Evolutionary conservation across 345 rosid genomes (phyloP).

Genomic region (Eucalyptus tenuipes): DNA sequence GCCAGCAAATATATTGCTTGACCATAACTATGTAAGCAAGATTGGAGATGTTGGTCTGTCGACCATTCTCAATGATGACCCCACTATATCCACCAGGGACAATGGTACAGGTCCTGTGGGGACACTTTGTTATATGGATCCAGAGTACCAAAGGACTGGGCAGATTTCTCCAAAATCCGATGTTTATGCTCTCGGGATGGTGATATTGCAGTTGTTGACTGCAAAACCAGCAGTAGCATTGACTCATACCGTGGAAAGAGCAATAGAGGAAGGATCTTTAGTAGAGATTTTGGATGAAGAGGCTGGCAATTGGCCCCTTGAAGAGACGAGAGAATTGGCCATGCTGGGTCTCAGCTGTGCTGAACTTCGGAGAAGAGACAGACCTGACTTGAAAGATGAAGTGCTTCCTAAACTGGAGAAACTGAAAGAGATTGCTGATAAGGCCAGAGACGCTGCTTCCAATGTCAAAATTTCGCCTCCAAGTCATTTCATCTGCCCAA

Average conservation of each 20-base stretch:
- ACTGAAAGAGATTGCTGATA: conserved; percentile 39
- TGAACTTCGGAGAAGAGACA: conserved; percentile 63
- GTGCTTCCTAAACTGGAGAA: conserved; percentile 63
- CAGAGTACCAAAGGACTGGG: conserved; percentile 89
- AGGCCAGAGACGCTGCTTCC: conserved; percentile 10
- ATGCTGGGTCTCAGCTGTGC: conserved; percentile 61
- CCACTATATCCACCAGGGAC: conserved; percentile 14
- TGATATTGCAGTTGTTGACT: conserved; percentile 71
- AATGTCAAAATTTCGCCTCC: conserved; percentile 18
- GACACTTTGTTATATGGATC: conserved; percentile 78
- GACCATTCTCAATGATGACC: conserved; percentile 31
- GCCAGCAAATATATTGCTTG: conserved; percentile 86
- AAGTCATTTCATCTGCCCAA: conserved; percentile 66
- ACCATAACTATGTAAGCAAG: conserved; percentile 71
- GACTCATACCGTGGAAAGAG: conserved; percentile 48
- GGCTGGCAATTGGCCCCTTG: conserved; percentile 74
- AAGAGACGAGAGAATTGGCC: conserved; percentile 64
- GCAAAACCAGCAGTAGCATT: conserved; percentile 71
- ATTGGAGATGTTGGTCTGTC: conserved; percentile 91
- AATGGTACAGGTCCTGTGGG: conserved; percentile 67
- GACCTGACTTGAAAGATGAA: conserved; percentile 47
- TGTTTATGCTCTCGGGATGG: conserved; percentile 75
- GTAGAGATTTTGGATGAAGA: conserved; percentile 43
- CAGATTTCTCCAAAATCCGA: conserved; percentile 61
- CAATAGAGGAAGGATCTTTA: conserved; percentile 25